Percentiles rank a stretch among this genome's conserved stretches.
Evolutionary conservation across 495 filamentous ascomycete species (phyloP).

Genomic region (Cairneyella variabilis): DNA sequence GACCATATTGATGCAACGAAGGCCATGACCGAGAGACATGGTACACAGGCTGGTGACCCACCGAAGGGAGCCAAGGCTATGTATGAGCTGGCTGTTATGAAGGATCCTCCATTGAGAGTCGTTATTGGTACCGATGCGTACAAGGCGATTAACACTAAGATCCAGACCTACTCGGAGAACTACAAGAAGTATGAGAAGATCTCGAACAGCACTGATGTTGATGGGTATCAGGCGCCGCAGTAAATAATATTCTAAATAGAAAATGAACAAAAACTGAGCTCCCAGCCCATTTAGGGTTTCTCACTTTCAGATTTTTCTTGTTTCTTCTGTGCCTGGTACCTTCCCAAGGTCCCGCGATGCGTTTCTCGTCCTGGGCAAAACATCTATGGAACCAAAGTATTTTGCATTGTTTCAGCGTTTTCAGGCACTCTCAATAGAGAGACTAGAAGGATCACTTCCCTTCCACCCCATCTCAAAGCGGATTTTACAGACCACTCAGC

Average conservation of each 20-base stretch:
- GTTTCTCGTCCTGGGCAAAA: no score
- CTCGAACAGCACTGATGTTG: constrained; percentile 41
- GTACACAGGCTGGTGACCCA: constrained; percentile 41
- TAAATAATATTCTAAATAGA: constrained; percentile 8
- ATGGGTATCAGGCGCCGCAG: constrained; percentile 29
- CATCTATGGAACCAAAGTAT: no score
- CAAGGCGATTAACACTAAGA: constrained; percentile 34
- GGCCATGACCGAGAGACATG: constrained; percentile 31
- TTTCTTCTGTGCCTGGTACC: no score
- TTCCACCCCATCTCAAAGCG: no score
- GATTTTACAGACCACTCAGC: no score
- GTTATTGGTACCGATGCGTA: constrained; percentile 43
- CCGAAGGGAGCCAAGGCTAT: constrained; percentile 39
- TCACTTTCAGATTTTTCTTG: no score
- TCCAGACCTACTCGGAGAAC: constrained; percentile 36
- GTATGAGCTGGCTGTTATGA: constrained; percentile 44
- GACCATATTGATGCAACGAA: constrained; percentile 40
- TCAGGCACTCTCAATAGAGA: no score
- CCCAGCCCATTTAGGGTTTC: no score
- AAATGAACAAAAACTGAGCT: no score
- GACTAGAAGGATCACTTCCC: no score
- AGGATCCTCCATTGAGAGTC: constrained; percentile 40
- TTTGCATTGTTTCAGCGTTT: no score
- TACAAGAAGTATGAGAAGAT: constrained; percentile 42
- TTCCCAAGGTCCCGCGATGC: no score